Percentiles rank a stretch among this genome's conserved stretches.
These are phyloP conservation scores for Phytophthora vignae DNA, from an alignment of 352 stramenopile genomes.

Conservation along the genomic window DNA sequence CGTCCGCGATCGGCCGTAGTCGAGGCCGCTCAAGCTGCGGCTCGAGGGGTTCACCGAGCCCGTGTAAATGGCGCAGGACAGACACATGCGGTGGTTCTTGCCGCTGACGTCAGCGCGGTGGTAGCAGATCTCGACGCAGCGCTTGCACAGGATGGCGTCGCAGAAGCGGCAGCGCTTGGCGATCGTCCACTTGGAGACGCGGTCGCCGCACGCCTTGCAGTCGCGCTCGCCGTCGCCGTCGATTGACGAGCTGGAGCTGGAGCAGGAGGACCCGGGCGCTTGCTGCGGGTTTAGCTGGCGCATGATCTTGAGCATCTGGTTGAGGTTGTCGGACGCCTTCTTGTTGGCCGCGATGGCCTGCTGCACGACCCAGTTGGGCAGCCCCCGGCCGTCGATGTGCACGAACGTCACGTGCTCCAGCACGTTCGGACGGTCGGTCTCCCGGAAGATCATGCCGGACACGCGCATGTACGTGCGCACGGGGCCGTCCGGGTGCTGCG, in stretches of 20 bases:
- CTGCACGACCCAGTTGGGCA: constrained; percentile 58
- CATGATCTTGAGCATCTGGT: constrained; percentile 74
- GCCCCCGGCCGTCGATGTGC: constrained; percentile 56
- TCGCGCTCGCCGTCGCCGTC: constrained; percentile 34
- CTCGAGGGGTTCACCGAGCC: constrained; percentile 29
- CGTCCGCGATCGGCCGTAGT: constrained; percentile 19
- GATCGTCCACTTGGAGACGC: constrained; percentile 71
- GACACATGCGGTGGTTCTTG: constrained; percentile 70
- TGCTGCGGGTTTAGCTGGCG: constrained; percentile 42
- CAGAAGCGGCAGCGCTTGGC: constrained; percentile 71
- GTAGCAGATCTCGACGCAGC: constrained; percentile 64
- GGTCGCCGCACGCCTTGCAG: constrained; percentile 62
- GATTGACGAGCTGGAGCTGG: neutral
- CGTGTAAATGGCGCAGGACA: constrained; percentile 51
- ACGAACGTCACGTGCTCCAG: constrained; percentile 68
- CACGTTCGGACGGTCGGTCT: constrained; percentile 62
- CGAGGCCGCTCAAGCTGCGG: constrained; percentile 23
- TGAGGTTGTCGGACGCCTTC: constrained; percentile 57
- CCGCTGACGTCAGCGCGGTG: constrained; percentile 40
- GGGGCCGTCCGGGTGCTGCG: constrained; percentile 60
- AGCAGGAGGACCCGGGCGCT: constrained; percentile 15
- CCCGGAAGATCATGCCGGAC: constrained; percentile 66
- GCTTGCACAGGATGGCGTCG: constrained; percentile 69
- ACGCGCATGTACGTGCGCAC: constrained; percentile 62
- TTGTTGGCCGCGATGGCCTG: constrained; percentile 56